Evolutionary conservation across 176 grass and related monocot species (phyloP), one percentile per base, ranked within the genome.

Genomic region (Aechmea fasciata): DNA sequence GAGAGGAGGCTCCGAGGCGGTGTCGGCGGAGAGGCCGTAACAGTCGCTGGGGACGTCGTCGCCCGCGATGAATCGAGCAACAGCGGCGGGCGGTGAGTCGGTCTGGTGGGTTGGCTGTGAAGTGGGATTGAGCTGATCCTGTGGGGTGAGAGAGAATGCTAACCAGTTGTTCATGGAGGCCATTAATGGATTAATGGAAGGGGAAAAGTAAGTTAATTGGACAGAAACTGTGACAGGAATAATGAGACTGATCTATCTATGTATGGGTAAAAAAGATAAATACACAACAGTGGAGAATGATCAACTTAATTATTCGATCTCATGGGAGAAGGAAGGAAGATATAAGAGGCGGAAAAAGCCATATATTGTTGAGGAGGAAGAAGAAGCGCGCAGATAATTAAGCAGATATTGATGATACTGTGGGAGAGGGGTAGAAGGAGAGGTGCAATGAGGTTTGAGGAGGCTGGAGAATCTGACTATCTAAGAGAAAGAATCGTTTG

Each of bases 131-230:
- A 41, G 33, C 33, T 92, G 84, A 67, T 97, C 93, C 76, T 97
- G 93, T 9, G 74, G 86, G n/a, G 83, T 90, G 64, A 97, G 89
- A 33, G 93, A 97, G 81, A 97, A 97, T 19, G 51, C 93, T 74
- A 97, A 77, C 93, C 93, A 92, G 87, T 97, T 91, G 84, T 97
- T 97, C 69, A 97, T 75, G 15, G 93, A 76, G 13, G 76, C 89
- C 89, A 97, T 96, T 51, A 48, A 9, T 5, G 9, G 23, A 25
- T 10, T 59, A n/a, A n/a, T n/a, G 2, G 47, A 12, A 52, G 1
- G 20, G 23, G 25, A 26, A 4, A 72, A 13, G 41, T n/a, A n/a
- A n/a, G n/a, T n/a, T n/a, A n/a, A n/a, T 61, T 61, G 18, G 23
- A 41, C 10, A 13, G 13, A 41, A 10, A 33, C 26, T 71, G 10